A percentile compares a stretch with the other conserved stretches of the same genome.
phyloP scores from a whole-genome alignment of 768 basidiomycete species.

The Mycena epipterygia region DNA sequence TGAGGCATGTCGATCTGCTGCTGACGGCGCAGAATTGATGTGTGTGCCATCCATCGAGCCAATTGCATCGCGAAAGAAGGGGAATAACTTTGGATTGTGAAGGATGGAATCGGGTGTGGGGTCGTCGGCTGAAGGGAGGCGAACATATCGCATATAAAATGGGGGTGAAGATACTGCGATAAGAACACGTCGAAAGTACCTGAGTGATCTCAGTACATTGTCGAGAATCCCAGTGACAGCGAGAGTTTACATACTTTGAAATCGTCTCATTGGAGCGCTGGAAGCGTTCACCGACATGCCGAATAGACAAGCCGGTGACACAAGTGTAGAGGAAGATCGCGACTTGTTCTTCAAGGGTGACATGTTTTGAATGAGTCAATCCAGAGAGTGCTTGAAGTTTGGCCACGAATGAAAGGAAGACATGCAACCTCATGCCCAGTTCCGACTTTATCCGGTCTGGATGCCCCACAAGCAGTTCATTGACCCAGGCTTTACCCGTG shows the following conservation, averaged over 20 bases:
- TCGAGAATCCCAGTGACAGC: not conserved
- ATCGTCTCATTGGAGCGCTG: not conserved
- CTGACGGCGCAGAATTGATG: constrained; percentile 32
- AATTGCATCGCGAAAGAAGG: constrained; percentile 40
- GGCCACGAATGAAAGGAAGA: constrained; percentile 34
- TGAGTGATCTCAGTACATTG: not conserved
- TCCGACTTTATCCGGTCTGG: constrained; percentile 34
- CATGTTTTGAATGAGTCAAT: not conserved
- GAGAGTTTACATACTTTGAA: not conserved
- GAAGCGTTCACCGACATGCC: not conserved
- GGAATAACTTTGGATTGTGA: constrained; percentile 40
- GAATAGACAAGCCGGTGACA: constrained; percentile 36
- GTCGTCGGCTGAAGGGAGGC: not conserved
- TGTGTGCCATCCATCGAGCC: constrained; percentile 45
- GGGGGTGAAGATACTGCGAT: too few species aligned
- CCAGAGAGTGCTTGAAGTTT: not conserved
- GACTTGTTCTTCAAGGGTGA: not conserved
- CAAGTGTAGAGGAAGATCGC: not conserved
- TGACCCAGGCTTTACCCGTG: constrained; percentile 38
- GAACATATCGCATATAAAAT: not conserved
- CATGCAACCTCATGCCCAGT: constrained; percentile 36
- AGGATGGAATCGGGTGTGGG: constrained; percentile 16
- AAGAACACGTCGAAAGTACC: too few species aligned
- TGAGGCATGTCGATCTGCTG: not conserved
- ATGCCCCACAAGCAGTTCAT: constrained; percentile 40